A percentile compares a stretch with the other conserved stretches of the same genome.
Evolutionary conservation across 306 rosid species (phyloP).

Genomic region (Senna tora): DNA sequence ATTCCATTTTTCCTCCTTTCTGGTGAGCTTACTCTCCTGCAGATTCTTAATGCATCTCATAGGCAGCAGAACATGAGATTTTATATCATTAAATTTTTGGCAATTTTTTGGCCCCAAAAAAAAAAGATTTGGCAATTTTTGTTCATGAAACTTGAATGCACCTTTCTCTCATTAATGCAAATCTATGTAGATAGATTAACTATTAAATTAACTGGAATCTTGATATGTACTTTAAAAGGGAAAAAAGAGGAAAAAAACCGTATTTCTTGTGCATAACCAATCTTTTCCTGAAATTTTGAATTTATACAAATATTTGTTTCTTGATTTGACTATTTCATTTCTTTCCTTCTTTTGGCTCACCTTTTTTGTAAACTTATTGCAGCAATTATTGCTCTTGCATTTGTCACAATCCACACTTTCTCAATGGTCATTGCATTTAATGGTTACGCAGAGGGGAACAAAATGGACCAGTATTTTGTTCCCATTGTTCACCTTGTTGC

Average conservation of each 20-base stretch:
- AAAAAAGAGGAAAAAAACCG: neutral
- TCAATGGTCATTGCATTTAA: slow-evolving; percentile 96
- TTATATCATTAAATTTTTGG: slow-evolving; percentile 23
- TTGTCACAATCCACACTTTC: slow-evolving; percentile 90
- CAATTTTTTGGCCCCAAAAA: too few species aligned
- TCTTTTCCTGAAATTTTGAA: slow-evolving; percentile 30
- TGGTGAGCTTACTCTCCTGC: slow-evolving; percentile 55
- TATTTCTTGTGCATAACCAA: slow-evolving; percentile 4
- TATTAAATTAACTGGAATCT: slow-evolving; percentile 22
- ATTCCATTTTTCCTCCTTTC: slow-evolving; percentile 91
- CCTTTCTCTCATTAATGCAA: slow-evolving; percentile 21
- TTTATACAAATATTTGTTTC: neutral
- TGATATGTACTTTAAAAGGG: slow-evolving; percentile 1
- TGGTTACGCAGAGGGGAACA: slow-evolving; percentile 84
- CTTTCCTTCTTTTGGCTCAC: slow-evolving; percentile 20
- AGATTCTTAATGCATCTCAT: slow-evolving; percentile 29
- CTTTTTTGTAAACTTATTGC: slow-evolving; percentile 42
- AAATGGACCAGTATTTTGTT: slow-evolving; percentile 77
- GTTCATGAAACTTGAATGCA: slow-evolving; percentile 15
- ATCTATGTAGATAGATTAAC: neutral
- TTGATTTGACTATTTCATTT: slow-evolving; percentile 26
- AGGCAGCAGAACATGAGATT: slow-evolving; percentile 15
- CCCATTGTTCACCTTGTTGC: slow-evolving; percentile 78
- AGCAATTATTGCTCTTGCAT: slow-evolving; percentile 89
- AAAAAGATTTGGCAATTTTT: slow-evolving; percentile 24